A percentile compares a stretch with the other conserved stretches of the same genome.
Conservation (phyloP, 257 asterid species). For the Nicotiana paniculata region DNA sequence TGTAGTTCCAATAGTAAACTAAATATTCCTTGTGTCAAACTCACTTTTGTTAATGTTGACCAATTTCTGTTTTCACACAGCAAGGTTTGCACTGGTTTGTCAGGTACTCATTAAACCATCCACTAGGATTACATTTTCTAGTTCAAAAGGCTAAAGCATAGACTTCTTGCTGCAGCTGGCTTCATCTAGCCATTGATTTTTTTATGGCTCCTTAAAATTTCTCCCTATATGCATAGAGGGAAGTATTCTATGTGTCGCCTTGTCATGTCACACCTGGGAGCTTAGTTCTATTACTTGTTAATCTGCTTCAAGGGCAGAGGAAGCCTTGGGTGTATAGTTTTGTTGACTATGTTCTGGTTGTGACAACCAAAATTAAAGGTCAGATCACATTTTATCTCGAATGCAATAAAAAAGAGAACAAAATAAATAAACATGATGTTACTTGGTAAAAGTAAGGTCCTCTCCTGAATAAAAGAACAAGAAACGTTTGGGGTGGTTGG, state of each 20-base stretch:
- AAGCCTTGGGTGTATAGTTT: neutral
- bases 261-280: constrained; percentile 3
- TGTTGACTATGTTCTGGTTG: neutral
- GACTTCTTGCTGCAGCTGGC: neutral
- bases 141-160: neutral
- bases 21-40: neutral
- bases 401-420: neutral
- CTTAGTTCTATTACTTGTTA: neutral
- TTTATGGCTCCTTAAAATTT: neutral
- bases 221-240: neutral
- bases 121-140: neutral
- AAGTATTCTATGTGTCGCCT: neutral
- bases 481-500: neutral
- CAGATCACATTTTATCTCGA: neutral
- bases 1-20: neutral
- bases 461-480: neutral
- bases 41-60: neutral
- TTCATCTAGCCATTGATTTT: neutral
- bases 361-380: neutral
- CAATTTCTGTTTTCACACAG: neutral
- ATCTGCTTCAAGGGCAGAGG: neutral
- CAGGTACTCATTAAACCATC: neutral
- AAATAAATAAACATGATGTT: neutral
- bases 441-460: neutral
- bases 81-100: neutral